Evolutionary conservation across 305 asterid genomes (phyloP).

Genomic region (Petunia hybrid): DNA sequence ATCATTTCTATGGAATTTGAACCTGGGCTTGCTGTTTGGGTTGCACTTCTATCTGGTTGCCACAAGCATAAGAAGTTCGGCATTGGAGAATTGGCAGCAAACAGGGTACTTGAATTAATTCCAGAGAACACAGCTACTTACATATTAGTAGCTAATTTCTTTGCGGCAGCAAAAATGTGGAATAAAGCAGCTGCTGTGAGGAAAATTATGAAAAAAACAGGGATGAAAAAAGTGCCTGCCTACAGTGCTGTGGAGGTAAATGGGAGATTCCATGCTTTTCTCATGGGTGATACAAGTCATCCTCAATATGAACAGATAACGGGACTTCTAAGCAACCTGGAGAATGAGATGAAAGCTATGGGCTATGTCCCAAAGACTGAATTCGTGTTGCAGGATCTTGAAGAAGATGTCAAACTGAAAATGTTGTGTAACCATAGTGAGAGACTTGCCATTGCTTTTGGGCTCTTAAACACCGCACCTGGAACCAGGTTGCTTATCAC

Average conservation of each 20-base stretch:
- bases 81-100: slow-evolving; percentile 71
- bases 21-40: slow-evolving; percentile 74
- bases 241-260: slow-evolving; percentile 65
- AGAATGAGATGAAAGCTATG: slow-evolving; percentile 57
- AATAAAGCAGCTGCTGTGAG: slow-evolving; percentile 68
- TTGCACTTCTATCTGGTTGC: slow-evolving; percentile 87
- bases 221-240: slow-evolving; percentile 72
- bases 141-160: slow-evolving; percentile 73
- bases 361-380: slow-evolving; percentile 60
- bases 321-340: slow-evolving; percentile 53
- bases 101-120: slow-evolving; percentile 62
- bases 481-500: slow-evolving; percentile 60
- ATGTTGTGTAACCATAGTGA: slow-evolving; percentile 69
- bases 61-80: slow-evolving; percentile 61
- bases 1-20: slow-evolving; percentile 53
- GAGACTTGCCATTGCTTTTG: slow-evolving; percentile 75
- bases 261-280: slow-evolving; percentile 64
- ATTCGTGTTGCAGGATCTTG: slow-evolving; percentile 60
- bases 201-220: slow-evolving; percentile 59
- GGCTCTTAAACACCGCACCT: slow-evolving; percentile 56
- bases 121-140: slow-evolving; percentile 66
- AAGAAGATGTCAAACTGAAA: slow-evolving; percentile 59
- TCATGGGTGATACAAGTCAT: slow-evolving; percentile 66
- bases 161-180: slow-evolving; percentile 72
- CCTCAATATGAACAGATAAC: slow-evolving; percentile 54